Evolutionary conservation across 2,329 filamentous ascomycete genomes (phyloP), one percentile per base, ranked within the genome.

Genomic region (Aspergillus ruber): DNA sequence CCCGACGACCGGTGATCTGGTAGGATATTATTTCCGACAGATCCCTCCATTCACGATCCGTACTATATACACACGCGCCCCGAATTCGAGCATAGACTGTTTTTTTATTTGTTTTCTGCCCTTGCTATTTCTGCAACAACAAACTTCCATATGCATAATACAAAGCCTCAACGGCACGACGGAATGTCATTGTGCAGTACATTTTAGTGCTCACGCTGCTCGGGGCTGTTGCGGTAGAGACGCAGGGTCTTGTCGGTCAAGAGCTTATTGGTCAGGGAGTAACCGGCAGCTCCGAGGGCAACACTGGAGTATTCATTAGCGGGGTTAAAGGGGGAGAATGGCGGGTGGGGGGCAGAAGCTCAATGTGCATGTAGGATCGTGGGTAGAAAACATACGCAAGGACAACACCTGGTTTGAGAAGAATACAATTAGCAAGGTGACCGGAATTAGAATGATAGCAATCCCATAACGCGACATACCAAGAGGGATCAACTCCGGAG

Each of bases 401-500:
- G 73, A 97, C 93, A 60, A 93, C 75, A 71, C 86, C 90, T 93
- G 58, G 53, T 52, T 40, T 47, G 42, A 47, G 50, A 56, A 70
- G 60, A 62, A 53, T 52, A 49, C 51, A 46, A 39, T 54, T 46
- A 43, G 49, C 52, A 64, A 56, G 48, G 40, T 42, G 23, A 25
- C 42, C 51, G 48, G 48, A 45, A 23, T 4, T 5, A 12, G 12
- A 39, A 18, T 20, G 2, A 18, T 7, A 21, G 8, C 18, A 20
- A 12, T 20, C 5, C 21, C 17, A 10, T 18, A 21, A 39, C 18
- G 36, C 39, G 44, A 75, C 82, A 71, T 84, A 95, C 90, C 90
- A 62, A 98, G 85, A 66, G 93, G 93, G 61, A 90, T 83, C 81
- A 98, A 80, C 80, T 98, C 93, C 60, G 89, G 83, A 60, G 93